Evolutionary conservation across 2,329 filamentous ascomycete species (phyloP).

Genomic region (Ceratocystis diversiconidia): DNA sequence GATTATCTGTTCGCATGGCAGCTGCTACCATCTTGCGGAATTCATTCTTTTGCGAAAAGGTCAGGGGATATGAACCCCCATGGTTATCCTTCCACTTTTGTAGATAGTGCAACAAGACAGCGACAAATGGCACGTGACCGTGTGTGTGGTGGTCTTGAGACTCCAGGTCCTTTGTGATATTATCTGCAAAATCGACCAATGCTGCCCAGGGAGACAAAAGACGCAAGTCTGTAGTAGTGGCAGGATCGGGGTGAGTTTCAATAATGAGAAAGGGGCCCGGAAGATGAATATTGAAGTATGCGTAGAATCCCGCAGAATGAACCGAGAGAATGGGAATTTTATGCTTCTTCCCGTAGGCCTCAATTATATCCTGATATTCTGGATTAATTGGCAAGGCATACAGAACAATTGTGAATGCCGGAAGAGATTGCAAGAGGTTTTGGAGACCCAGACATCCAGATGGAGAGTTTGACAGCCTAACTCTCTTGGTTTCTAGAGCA

Average conservation of each 20-base stretch:
- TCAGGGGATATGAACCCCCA: conserved; percentile 51
- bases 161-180: conserved; percentile 56
- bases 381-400: conserved; percentile 37
- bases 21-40: conserved; percentile 60
- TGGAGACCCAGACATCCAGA: conserved; percentile 23
- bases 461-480: conserved; percentile 14
- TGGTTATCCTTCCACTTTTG: conserved; percentile 64
- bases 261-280: conserved; percentile 78
- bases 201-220: conserved; percentile 78
- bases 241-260: conserved; percentile 85
- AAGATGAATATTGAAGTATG: conserved; percentile 67
- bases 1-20: conserved; percentile 53
- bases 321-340: conserved; percentile 65
- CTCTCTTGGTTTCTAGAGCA: conserved; percentile 12
- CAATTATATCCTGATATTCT: conserved; percentile 32
- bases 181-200: conserved; percentile 49
- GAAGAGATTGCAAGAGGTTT: conserved; percentile 29
- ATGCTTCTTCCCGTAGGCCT: conserved; percentile 37
- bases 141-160: conserved; percentile 64
- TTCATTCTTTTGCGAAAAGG: conserved; percentile 72
- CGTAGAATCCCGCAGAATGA: conserved; percentile 85
- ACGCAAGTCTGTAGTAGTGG: conserved; percentile 70
- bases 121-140: conserved; percentile 79
- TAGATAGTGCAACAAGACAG: conserved; percentile 69
- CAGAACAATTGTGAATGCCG: conserved; percentile 39